A percentile compares a stretch with the other conserved stretches of the same genome.
Evolutionary conservation across 2,329 filamentous ascomycete species (phyloP).

Genomic region (Gyromitra esculenta): DNA sequence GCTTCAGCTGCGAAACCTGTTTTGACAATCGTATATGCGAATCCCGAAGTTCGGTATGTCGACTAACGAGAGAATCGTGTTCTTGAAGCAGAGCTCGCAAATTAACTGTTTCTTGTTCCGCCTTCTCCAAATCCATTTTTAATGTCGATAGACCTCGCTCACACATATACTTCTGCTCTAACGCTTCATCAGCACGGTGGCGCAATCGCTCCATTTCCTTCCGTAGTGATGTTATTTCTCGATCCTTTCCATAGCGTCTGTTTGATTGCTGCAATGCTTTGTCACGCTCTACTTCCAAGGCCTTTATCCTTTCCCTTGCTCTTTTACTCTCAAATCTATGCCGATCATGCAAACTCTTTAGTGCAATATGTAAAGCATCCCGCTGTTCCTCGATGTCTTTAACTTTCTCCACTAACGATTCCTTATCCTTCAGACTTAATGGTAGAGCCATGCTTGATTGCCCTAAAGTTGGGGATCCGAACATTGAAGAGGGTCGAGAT

Average conservation of each 20-base stretch:
- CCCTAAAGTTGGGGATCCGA: slow-evolving; percentile 43
- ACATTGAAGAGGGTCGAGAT: slow-evolving; percentile 49
- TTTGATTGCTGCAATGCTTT: slow-evolving; percentile 75
- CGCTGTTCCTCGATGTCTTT: slow-evolving; percentile 95
- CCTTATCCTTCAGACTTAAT: slow-evolving; percentile 64
- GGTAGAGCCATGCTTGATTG: slow-evolving; percentile 33
- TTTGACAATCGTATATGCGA: slow-evolving; percentile 71
- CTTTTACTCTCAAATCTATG: slow-evolving; percentile 86
- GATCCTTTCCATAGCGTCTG: slow-evolving; percentile 80
- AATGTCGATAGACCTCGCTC: slow-evolving; percentile 88
- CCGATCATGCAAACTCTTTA: slow-evolving; percentile 84
- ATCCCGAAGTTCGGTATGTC: slow-evolving; percentile 63
- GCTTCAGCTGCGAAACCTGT: slow-evolving; percentile 60
- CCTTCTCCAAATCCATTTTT: slow-evolving; percentile 96
- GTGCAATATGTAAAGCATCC: slow-evolving; percentile 86
- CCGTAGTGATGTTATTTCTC: slow-evolving; percentile 80
- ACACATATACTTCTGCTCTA: slow-evolving; percentile 95
- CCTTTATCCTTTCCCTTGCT: slow-evolving; percentile 80
- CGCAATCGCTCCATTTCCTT: slow-evolving; percentile 86
- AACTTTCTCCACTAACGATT: slow-evolving; percentile 78
- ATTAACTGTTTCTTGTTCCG: slow-evolving; percentile 90
- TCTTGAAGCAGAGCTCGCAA: slow-evolving; percentile 80
- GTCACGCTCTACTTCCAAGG: slow-evolving; percentile 81
- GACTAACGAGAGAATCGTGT: slow-evolving; percentile 68
- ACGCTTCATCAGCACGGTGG: slow-evolving; percentile 87